Evolutionary conservation across 805 yeast genomes (phyloP).

Genomic region (Maudiozyma barnettii): DNA sequence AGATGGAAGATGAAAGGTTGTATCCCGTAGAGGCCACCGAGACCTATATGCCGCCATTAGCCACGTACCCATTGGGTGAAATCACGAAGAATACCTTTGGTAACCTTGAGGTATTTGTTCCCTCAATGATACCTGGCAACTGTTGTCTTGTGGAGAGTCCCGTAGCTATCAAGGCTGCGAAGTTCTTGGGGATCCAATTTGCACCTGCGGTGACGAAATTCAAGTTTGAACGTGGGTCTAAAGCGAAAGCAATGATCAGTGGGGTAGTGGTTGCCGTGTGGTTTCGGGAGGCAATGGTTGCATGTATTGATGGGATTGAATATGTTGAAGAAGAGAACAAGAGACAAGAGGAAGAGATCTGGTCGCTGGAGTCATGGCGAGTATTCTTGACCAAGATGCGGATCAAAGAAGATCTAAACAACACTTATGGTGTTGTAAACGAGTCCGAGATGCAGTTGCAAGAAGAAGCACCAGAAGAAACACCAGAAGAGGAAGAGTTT

Average conservation of each 20-base stretch:
- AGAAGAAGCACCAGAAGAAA: not conserved
- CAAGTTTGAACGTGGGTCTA: constrained; percentile 47
- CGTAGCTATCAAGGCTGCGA: constrained; percentile 61
- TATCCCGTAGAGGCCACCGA: constrained; percentile 78
- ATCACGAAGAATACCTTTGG: constrained; percentile 73
- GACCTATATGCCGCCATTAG: constrained; percentile 53
- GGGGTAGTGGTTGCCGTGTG: constrained; percentile 70
- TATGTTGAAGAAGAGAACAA: constrained; percentile 30
- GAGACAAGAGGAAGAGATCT: constrained; percentile 35
- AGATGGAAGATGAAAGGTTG: constrained; percentile 52
- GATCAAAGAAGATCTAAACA: constrained; percentile 33
- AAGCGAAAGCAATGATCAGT: constrained; percentile 53
- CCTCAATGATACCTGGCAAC: constrained; percentile 76
- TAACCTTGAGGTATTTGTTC: constrained; percentile 70
- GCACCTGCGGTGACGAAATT: constrained; percentile 86
- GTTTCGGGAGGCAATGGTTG: constrained; percentile 30
- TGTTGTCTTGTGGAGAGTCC: constrained; percentile 52
- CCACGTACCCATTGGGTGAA: constrained; percentile 44
- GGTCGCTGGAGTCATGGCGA: constrained; percentile 35
- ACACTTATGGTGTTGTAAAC: constrained; percentile 34
- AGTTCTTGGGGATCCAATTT: constrained; percentile 57
- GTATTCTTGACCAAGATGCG: constrained; percentile 28
- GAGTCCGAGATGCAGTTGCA: constrained; percentile 5
- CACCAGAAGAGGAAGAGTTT: not conserved
- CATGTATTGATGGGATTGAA: constrained; percentile 24